Evolutionary conservation across 257 asterid genomes (phyloP), one percentile per base, ranked within the genome.

Genomic region (Ophiorrhiza pumila): DNA sequence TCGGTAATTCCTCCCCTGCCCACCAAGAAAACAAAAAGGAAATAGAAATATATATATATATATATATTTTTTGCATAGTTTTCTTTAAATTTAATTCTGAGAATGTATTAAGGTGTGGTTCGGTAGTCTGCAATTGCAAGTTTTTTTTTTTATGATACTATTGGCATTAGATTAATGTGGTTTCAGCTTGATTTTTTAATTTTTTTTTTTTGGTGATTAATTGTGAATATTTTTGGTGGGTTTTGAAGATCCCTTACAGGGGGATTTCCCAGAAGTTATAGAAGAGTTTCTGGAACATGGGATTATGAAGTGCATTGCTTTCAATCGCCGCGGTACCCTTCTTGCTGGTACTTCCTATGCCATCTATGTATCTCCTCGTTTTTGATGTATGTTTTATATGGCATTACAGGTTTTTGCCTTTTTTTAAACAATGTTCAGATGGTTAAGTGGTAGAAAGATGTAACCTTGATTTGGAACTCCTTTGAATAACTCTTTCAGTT

Each of bases 321-420:
- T 92, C 71, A 92, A 90, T 86, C 97, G 98, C 72, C 88, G 97
- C 0, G 98, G 98, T 77, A 90, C 96, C 70, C 98, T 92, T 81
- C 95, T 92, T 43, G 98, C 98, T 64, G 98, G 98, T 92, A 86
- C 66, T 57, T 25, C 37, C 49, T 66, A 47, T 46, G 27, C 4
- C 14, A 64, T 41, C 18, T 17, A 23, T 43, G 2, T 22, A 5
- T 32, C 65, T 57, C 23, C 42, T 27, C 32, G 15, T 1, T 47
- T 10, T 20, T 29, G 7, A 1, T 4, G 27, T 62, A 15, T 47
- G 55, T 34, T 27, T 8, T 53, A 1, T 22, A 22, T 6, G 52
- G 60, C 14, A 53, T 7, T 53, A n/a, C 60, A n/a, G 29, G 1
- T 27, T 27, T 11, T 2, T 9, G 27, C 29, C 9, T 6, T 49